Percentiles rank a stretch among this genome's conserved stretches.
Evolutionary conservation across 495 filamentous ascomycete species (phyloP).

Genomic region (Ascobolus immersus): DNA sequence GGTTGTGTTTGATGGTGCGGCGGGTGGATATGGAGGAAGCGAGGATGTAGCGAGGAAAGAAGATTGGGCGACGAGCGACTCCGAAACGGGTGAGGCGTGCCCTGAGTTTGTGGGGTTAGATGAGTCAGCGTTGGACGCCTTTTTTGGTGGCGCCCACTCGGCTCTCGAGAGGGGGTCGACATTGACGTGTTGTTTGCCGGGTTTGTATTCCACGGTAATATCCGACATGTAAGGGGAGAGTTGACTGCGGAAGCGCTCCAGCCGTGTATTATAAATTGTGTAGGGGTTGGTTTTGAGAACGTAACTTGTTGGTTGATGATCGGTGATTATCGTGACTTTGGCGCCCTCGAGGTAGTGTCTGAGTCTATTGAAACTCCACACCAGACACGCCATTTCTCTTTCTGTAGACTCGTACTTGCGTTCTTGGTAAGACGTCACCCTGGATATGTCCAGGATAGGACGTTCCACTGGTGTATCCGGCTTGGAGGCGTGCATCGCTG

Average conservation of each 20-base stretch:
- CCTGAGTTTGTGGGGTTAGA: no score
- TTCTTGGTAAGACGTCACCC: neutral
- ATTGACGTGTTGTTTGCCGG: neutral
- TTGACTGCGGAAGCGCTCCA: neutral
- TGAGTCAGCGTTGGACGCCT: no score
- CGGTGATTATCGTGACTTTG: neutral
- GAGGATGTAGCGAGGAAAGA: no score
- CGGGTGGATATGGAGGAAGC: no score
- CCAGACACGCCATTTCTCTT: neutral
- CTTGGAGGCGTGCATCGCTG: neutral
- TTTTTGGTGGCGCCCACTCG: no score
- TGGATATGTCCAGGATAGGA: conserved; percentile 1
- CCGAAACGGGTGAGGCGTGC: no score
- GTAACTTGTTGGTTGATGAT: neutral
- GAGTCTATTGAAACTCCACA: neutral
- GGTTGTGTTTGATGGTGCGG: no score
- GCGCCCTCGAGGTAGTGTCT: conserved; percentile 2
- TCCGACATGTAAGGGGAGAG: neutral
- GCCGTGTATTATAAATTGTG: neutral
- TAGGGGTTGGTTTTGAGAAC: neutral
- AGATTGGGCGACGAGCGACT: no score
- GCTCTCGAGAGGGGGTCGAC: neutral
- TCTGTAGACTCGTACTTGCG: conserved; percentile 1
- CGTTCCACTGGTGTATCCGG: neutral
- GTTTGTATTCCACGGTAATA: neutral